These are phyloP conservation scores for Fusarium cicatricum DNA, from an alignment of 2,329 filamentous ascomycete species.

Conservation along the genomic window DNA sequence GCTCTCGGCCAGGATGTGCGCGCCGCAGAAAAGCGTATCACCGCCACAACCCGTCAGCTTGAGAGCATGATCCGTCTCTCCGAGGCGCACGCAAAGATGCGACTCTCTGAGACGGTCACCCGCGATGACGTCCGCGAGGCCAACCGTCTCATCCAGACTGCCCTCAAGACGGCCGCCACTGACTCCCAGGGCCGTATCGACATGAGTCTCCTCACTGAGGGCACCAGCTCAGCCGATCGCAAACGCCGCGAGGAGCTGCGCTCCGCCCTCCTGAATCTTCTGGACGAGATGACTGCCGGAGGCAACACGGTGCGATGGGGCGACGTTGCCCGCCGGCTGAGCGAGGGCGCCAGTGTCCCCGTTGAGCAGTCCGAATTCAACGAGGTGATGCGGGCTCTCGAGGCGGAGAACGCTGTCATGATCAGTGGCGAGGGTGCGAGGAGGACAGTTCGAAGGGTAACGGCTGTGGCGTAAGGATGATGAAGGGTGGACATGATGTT, in stretches of 20 bases:
- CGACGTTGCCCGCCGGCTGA: constrained; percentile 78
- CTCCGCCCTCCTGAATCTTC: constrained; percentile 73
- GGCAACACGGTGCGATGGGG: constrained; percentile 76
- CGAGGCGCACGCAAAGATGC: constrained; percentile 98
- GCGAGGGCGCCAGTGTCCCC: constrained; percentile 73
- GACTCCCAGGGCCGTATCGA: constrained; percentile 93
- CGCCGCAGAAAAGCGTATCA: constrained; percentile 92
- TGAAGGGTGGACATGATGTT: constrained; percentile 15
- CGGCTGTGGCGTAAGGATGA: constrained; percentile 38
- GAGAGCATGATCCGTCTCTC: constrained; percentile 98
- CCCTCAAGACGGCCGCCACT: constrained; percentile 96
- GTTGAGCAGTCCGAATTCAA: constrained; percentile 84
- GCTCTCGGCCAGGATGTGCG: constrained; percentile 89
- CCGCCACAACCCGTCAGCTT: constrained; percentile 93
- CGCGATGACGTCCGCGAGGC: constrained; percentile 87
- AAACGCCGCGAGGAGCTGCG: constrained; percentile 86
- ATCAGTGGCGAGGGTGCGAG: constrained; percentile 85
- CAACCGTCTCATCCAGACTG: constrained; percentile 89
- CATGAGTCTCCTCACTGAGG: constrained; percentile 94
- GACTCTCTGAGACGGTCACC: constrained; percentile 78
- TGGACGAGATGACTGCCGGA: constrained; percentile 81
- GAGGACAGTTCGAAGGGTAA: constrained; percentile 81
- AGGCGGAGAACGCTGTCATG: constrained; percentile 85
- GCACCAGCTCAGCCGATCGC: constrained; percentile 88
- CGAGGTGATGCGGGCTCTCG: constrained; percentile 80